Percentiles rank a stretch among this genome's conserved stretches.
phyloP scores from a whole-genome alignment of 768 basidiomycete species.

The Lactarius pseudohatsudake region DNA sequence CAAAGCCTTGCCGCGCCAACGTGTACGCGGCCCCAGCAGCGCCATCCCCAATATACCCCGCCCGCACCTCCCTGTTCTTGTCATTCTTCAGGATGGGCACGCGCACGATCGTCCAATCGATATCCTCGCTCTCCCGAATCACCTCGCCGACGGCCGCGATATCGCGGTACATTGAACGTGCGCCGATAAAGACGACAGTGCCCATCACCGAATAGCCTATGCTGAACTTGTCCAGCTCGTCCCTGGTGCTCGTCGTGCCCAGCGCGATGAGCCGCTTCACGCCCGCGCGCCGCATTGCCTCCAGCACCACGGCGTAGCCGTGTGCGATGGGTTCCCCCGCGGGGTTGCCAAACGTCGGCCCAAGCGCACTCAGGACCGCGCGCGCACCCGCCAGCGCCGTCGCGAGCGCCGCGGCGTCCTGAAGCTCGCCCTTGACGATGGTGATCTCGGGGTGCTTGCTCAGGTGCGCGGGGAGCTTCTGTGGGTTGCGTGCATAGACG shows the following conservation, averaged over 20 bases:
- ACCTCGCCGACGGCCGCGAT: constrained; percentile 62
- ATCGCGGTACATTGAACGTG: constrained; percentile 62
- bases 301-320: constrained; percentile 56
- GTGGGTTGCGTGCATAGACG: constrained; percentile 62
- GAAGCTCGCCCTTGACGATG: constrained; percentile 55
- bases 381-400: constrained; percentile 57
- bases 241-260: constrained; percentile 64
- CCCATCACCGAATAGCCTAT: constrained; percentile 47
- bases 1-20: constrained; percentile 60
- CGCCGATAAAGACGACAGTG: constrained; percentile 40
- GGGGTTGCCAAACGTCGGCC: constrained; percentile 48
- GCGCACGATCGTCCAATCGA: constrained; percentile 70
- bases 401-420: constrained; percentile 49
- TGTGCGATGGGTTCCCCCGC: constrained; percentile 58
- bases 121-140: constrained; percentile 48
- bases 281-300: constrained; percentile 50
- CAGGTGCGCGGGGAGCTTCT: constrained; percentile 58
- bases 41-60: constrained; percentile 69
- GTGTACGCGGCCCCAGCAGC: constrained; percentile 41
- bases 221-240: constrained; percentile 58
- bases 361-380: constrained; percentile 66
- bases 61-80: constrained; percentile 46
- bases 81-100: constrained; percentile 62
- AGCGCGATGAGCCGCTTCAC: constrained; percentile 64
- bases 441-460: constrained; percentile 45